A percentile compares a stretch with the other conserved stretches of the same genome.
phyloP scores from a whole-genome alignment of 2,329 filamentous ascomycete species.

The Stemphylium vesicarium region DNA sequence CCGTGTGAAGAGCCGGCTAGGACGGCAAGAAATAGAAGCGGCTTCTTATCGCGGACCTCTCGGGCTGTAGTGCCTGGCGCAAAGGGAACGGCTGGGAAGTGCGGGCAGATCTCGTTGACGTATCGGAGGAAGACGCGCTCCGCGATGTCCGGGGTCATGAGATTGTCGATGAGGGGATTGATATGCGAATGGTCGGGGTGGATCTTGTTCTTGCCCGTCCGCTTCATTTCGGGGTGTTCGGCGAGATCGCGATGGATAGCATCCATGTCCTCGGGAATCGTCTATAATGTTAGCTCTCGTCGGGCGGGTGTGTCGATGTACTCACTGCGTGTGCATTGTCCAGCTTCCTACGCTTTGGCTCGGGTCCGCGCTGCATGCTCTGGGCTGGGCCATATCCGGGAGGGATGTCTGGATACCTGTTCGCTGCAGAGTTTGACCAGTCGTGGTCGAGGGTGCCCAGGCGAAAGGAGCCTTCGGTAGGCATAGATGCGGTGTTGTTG shows the following conservation, averaged over 20 bases:
- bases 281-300: slow-evolving; percentile 24
- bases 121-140: slow-evolving; percentile 65
- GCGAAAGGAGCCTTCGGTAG: slow-evolving; percentile 33
- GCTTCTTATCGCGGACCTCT: slow-evolving; percentile 63
- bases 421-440: slow-evolving; percentile 29
- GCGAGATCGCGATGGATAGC: slow-evolving; percentile 46
- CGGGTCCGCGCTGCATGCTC: slow-evolving; percentile 37
- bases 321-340: slow-evolving; percentile 38
- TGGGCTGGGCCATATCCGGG: slow-evolving; percentile 43
- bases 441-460: slow-evolving; percentile 38
- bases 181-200: slow-evolving; percentile 48
- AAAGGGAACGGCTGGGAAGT: slow-evolving; percentile 66
- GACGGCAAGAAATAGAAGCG: slow-evolving; percentile 65
- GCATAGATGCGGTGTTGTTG: slow-evolving; percentile 16
- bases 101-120: slow-evolving; percentile 59
- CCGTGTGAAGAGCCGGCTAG: slow-evolving; percentile 61
- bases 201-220: slow-evolving; percentile 34
- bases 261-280: slow-evolving; percentile 49
- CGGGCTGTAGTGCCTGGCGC: slow-evolving; percentile 60
- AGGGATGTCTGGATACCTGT: slow-evolving; percentile 35
- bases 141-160: slow-evolving; percentile 61
- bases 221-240: slow-evolving; percentile 45
- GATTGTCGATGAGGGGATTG: slow-evolving; percentile 47
- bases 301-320: background rate
- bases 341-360: slow-evolving; percentile 43